phyloP scores from a whole-genome alignment of 176 grass and related monocot species.

The Eremochloa ophiuroides region DNA sequence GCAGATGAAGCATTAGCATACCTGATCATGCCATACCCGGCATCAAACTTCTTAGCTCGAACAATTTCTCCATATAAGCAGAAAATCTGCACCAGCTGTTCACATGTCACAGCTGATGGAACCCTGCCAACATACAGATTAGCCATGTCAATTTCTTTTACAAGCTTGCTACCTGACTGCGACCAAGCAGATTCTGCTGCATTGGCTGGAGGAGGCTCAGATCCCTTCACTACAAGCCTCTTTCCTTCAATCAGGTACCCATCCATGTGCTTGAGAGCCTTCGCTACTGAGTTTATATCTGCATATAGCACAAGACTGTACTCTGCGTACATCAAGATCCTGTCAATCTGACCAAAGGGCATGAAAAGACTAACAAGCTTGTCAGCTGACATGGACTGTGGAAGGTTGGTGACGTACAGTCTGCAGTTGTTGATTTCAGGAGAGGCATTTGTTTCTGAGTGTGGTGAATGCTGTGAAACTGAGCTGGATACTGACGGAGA shows the following conservation, averaged over 20 bases:
- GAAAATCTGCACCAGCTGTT: conserved; percentile 60
- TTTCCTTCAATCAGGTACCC: conserved; percentile 51
- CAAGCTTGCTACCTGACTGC: conserved; percentile 18
- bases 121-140: conserved; percentile 53
- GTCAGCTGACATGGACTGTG: conserved; percentile 33
- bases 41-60: conserved; percentile 39
- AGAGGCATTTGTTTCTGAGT: neutral
- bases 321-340: conserved; percentile 33
- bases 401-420: conserved; percentile 43
- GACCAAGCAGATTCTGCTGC: conserved; percentile 17
- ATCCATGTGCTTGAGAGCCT: conserved; percentile 46
- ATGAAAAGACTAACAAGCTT: conserved; percentile 53
- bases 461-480: conserved; percentile 9
- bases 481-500: conserved; percentile 22
- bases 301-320: conserved; percentile 52
- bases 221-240: conserved; percentile 38
- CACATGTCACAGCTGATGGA: conserved; percentile 34
- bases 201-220: conserved; percentile 14
- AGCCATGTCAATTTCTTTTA: conserved; percentile 52
- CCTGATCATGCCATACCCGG: conserved; percentile 61
- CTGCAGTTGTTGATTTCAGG: conserved; percentile 39
- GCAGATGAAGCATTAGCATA: conserved; percentile 40
- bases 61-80: conserved; percentile 55
- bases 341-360: conserved; percentile 53
- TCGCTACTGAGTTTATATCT: conserved; percentile 31